A percentile compares a stretch with the other conserved stretches of the same genome.
Conservation (phyloP, 805 yeast genomes). For the Teunomyces aglyptinius region DNA sequence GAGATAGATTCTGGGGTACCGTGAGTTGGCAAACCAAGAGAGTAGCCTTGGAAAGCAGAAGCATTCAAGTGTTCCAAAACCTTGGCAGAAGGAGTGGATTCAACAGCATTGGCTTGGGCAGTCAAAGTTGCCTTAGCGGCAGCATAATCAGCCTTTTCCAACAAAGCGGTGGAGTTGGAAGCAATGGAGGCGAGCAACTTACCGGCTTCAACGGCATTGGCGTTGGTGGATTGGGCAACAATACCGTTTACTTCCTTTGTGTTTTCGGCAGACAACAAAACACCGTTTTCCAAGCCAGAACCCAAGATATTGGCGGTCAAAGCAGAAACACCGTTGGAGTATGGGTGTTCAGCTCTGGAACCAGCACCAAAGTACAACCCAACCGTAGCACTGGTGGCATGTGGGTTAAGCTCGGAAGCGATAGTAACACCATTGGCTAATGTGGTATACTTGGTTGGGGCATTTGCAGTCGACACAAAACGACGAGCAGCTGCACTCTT, state of each 20-base stretch:
- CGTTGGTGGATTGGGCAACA: constrained; percentile 52
- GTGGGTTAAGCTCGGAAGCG: constrained; percentile 63
- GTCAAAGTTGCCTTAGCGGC: constrained; percentile 47
- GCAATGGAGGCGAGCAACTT: constrained; percentile 47
- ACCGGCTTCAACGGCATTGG: constrained; percentile 51
- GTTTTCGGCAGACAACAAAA: constrained; percentile 51
- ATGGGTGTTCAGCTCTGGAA: constrained; percentile 74
- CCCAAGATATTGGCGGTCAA: constrained; percentile 53
- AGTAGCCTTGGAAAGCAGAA: constrained; percentile 84
- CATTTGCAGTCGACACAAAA: constrained; percentile 53
- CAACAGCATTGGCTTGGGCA: constrained; percentile 51
- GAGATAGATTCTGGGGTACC: constrained; percentile 70
- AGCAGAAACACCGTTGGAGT: constrained; percentile 79
- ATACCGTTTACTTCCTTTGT: constrained; percentile 66
- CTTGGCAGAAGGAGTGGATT: constrained; percentile 52
- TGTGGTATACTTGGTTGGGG: constrained; percentile 68
- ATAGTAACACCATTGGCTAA: constrained; percentile 72
- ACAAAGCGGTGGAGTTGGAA: constrained; percentile 33
- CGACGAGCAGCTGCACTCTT: constrained; percentile 44
- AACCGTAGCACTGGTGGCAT: constrained; percentile 55
- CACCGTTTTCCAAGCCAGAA: constrained; percentile 49
- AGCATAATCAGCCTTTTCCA: constrained; percentile 46
- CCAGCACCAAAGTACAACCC: constrained; percentile 78
- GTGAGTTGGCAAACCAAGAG: constrained; percentile 70
- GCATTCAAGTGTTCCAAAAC: constrained; percentile 76